Percentiles rank a stretch among this genome's conserved stretches.
Evolutionary conservation across 2,329 filamentous ascomycete genomes (phyloP).

Genomic region (Ceratocystis albifundus): DNA sequence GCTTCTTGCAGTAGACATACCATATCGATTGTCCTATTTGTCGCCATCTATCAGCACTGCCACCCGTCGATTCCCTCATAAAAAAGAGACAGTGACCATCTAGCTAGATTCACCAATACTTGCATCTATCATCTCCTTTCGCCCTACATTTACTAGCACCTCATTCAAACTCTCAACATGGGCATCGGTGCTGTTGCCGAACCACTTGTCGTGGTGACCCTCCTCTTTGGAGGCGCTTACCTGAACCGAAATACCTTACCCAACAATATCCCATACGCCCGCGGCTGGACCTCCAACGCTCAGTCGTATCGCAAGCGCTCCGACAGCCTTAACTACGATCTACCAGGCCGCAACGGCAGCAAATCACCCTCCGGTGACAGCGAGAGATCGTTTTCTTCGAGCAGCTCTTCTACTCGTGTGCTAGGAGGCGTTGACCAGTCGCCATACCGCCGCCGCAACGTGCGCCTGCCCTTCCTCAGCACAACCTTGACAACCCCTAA

Average conservation of each 20-base stretch:
- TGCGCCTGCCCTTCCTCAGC: constrained; percentile 25
- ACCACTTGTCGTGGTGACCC: constrained; percentile 34
- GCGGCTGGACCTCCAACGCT: constrained; percentile 21
- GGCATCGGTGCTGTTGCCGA: constrained; percentile 34
- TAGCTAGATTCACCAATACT: not conserved
- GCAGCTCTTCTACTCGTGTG: constrained; percentile 22
- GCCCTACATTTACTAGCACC: not conserved
- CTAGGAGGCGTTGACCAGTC: constrained; percentile 23
- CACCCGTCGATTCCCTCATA: not conserved
- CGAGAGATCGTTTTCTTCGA: constrained; percentile 21
- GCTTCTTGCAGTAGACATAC: not conserved
- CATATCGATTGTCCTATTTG: not conserved
- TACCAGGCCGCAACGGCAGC: constrained; percentile 11
- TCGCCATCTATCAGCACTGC: not conserved
- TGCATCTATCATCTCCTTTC: not conserved
- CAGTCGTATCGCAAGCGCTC: constrained; percentile 24
- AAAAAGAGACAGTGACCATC: not conserved
- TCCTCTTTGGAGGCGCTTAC: constrained; percentile 36
- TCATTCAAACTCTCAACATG: constrained; percentile 27
- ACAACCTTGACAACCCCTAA: constrained; percentile 47
- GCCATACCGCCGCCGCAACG: constrained; percentile 23
- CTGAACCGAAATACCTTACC: constrained; percentile 33
- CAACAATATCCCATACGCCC: constrained; percentile 22
- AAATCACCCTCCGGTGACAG: constrained; percentile 23
- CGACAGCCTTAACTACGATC: constrained; percentile 23